Evolutionary conservation across 805 yeast species (phyloP).

Genomic region (Candida koratica): DNA sequence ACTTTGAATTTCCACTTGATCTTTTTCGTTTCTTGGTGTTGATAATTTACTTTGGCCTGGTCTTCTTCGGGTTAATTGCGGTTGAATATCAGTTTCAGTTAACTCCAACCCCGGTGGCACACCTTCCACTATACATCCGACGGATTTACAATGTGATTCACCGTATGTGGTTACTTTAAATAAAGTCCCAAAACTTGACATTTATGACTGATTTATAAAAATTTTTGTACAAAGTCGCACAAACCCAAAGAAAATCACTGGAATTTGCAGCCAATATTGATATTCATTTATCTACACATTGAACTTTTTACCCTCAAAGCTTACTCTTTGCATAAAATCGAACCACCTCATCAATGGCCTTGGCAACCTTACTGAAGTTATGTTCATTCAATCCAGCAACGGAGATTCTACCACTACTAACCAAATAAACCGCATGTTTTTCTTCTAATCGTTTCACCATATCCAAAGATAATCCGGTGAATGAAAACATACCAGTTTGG

Average conservation of each 20-base stretch:
- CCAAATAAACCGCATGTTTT: constrained; percentile 78
- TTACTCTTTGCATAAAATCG: constrained; percentile 27
- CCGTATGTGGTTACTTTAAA: constrained; percentile 89
- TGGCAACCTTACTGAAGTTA: constrained; percentile 76
- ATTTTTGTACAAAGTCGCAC: no score
- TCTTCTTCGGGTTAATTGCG: constrained; percentile 93
- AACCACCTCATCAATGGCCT: constrained; percentile 77
- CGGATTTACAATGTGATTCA: constrained; percentile 95
- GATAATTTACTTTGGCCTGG: constrained; percentile 93
- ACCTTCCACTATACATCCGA: constrained; percentile 97
- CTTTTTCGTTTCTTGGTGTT: constrained; percentile 96
- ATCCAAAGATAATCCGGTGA: constrained; percentile 75
- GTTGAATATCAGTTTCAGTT: constrained; percentile 85
- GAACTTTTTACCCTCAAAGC: constrained; percentile 7
- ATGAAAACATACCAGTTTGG: constrained; percentile 97
- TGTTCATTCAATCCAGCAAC: constrained; percentile 86
- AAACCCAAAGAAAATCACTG: no score
- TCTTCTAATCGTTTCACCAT: constrained; percentile 75
- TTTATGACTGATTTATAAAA: constrained; percentile 12
- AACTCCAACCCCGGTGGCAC: constrained; percentile 92
- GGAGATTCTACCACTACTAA: constrained; percentile 82
- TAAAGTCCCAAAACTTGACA: constrained; percentile 42
- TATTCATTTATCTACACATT: no score
- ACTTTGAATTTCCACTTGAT: constrained; percentile 85
- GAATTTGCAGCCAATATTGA: no score